Evolutionary conservation across 148 eudicot genomes (phyloP).

Genomic region (Persicaria maculosa): DNA sequence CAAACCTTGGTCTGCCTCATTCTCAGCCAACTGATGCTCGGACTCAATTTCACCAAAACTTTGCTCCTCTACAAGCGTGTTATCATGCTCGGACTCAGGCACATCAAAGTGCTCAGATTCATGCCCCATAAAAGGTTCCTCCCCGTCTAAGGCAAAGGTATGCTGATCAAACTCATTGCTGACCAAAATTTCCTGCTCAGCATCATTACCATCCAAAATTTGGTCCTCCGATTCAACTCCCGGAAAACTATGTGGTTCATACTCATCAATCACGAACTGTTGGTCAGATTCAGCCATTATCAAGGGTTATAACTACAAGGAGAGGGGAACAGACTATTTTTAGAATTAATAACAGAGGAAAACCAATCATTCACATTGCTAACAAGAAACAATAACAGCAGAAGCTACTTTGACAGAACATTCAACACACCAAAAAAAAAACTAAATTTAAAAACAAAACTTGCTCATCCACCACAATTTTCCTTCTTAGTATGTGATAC

Average conservation of each 20-base stretch:
- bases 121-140: conserved; percentile 1
- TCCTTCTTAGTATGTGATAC: too few relatives aligned
- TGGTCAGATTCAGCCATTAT: conserved; percentile 51
- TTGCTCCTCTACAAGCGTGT: conserved; percentile 20
- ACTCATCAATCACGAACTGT: conserved; percentile 26
- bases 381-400: background rate
- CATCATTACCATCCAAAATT: conserved; percentile 9
- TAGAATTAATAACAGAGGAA: background rate
- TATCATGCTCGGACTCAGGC: conserved; percentile 21
- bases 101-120: conserved; percentile 19
- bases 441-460: too few relatives aligned
- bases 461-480: too few relatives aligned
- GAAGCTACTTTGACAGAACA: too few relatives aligned
- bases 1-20: conserved; percentile 13
- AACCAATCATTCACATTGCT: background rate
- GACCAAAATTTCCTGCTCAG: conserved; percentile 19
- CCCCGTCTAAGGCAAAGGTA: conserved; percentile 12
- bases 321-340: background rate
- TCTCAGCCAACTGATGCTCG: conserved; percentile 13
- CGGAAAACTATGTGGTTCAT: conserved; percentile 22
- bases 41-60: conserved; percentile 18
- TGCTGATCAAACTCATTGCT: conserved; percentile 2
- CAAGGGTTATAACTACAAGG: background rate
- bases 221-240: background rate
- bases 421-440: too few relatives aligned